Evolutionary conservation across 768 basidiomycete species (phyloP).

Genomic region (Macrolepiota dolichaula): DNA sequence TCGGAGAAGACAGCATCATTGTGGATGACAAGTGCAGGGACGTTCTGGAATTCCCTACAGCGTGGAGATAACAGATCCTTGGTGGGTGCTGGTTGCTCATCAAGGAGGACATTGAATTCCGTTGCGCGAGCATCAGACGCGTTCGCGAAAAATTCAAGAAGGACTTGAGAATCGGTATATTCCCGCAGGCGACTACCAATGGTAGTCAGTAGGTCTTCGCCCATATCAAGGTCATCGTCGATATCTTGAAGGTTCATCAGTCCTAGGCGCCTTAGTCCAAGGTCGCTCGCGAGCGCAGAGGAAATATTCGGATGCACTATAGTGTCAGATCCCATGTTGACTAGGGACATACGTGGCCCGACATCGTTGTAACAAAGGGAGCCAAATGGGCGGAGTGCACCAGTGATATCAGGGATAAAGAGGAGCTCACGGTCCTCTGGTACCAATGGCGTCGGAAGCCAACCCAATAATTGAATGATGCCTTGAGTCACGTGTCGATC

Average conservation of each 20-base stretch:
- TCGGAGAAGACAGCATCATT: constrained; percentile 40
- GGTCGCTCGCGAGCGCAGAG: constrained; percentile 25
- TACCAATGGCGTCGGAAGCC: neutral
- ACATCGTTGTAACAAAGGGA: constrained; percentile 39
- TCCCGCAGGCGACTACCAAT: constrained; percentile 38
- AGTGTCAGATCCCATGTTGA: constrained; percentile 15
- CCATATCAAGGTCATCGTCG: constrained; percentile 34
- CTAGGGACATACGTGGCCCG: constrained; percentile 25
- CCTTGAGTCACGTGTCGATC: neutral
- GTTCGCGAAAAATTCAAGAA: constrained; percentile 52
- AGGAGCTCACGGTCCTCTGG: constrained; percentile 23
- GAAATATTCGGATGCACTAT: constrained; percentile 31
- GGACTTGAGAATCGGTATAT: constrained; percentile 39
- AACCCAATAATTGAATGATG: neutral
- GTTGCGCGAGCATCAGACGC: constrained; percentile 47
- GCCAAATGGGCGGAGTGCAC: constrained; percentile 22
- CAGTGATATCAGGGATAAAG: constrained; percentile 30
- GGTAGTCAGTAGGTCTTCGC: constrained; percentile 37
- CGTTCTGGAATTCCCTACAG: constrained; percentile 31
- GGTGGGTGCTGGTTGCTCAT: constrained; percentile 19
- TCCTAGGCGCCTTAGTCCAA: constrained; percentile 31
- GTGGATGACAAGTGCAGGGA: constrained; percentile 39
- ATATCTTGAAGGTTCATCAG: constrained; percentile 27
- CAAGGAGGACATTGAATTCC: constrained; percentile 37
- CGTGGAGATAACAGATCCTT: constrained; percentile 26